These are phyloP conservation scores for Ceratocystis eucalypticola DNA, from an alignment of 2,329 filamentous ascomycete genomes.

Conservation along the genomic window DNA sequence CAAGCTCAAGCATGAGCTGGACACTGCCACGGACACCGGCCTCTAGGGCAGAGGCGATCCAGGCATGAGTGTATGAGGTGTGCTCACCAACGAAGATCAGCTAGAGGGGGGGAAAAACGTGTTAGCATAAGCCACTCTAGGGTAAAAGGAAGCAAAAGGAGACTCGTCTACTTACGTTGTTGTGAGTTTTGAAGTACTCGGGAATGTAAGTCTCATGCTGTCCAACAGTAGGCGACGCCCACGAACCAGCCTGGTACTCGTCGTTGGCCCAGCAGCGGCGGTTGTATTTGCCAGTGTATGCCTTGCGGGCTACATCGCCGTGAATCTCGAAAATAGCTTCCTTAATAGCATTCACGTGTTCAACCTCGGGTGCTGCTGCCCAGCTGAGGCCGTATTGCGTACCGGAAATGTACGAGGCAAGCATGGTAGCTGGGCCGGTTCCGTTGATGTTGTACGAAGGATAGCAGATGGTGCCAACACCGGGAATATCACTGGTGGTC, in stretches of 20 bases:
- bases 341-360: constrained; percentile 50
- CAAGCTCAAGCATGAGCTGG: constrained; percentile 48
- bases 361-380: constrained; percentile 37
- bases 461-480: constrained; percentile 51
- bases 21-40: constrained; percentile 51
- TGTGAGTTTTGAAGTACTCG: constrained; percentile 52
- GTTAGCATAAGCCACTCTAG: background rate
- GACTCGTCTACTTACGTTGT: constrained; percentile 18
- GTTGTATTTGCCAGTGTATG: constrained; percentile 53
- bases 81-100: constrained; percentile 60
- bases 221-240: constrained; percentile 46
- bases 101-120: constrained; percentile 21
- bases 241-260: constrained; percentile 46
- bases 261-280: constrained; percentile 54
- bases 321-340: constrained; percentile 54
- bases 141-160: background rate
- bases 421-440: constrained; percentile 46
- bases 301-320: constrained; percentile 29
- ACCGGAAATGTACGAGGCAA: constrained; percentile 44
- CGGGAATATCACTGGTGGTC: constrained; percentile 39
- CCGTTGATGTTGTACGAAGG: constrained; percentile 53
- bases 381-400: constrained; percentile 29
- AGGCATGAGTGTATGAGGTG: constrained; percentile 58
- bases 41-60: constrained; percentile 55
- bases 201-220: constrained; percentile 59